A percentile compares a stretch with the other conserved stretches of the same genome.
phyloP scores from a whole-genome alignment of 257 asterid species.

The Henckelia pumila region DNA sequence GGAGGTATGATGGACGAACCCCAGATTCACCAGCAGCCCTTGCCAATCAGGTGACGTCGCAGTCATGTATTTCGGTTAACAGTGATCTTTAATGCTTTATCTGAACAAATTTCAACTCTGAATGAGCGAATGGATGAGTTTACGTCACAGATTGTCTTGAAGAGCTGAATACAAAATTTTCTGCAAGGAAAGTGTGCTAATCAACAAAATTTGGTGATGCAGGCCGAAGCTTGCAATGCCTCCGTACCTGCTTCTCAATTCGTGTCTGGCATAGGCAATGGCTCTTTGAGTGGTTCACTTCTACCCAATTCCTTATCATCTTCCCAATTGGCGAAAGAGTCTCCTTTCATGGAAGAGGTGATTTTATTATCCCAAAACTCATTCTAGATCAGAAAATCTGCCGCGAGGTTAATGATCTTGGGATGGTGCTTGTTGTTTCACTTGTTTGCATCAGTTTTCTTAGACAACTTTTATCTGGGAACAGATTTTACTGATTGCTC shows the following conservation, averaged over 20 bases:
- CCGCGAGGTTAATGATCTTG: constrained; percentile 3
- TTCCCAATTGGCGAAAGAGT: constrained; percentile 74
- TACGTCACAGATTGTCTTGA: constrained; percentile 83
- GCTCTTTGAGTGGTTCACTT: constrained; percentile 53
- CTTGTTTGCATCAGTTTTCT: not conserved
- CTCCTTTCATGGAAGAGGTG: constrained; percentile 90
- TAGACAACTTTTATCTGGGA: constrained; percentile 15
- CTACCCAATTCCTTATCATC: constrained; percentile 74
- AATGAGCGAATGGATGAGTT: constrained; percentile 97
- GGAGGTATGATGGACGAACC: constrained; percentile 73
- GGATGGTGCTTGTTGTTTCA: not conserved
- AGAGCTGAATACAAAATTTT: constrained; percentile 73
- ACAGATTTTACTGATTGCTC: constrained; percentile 67
- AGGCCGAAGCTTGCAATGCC: constrained; percentile 70
- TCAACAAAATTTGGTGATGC: constrained; percentile 74
- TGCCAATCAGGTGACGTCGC: constrained; percentile 65
- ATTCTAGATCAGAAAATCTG: constrained; percentile 4
- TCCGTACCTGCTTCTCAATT: constrained; percentile 52
- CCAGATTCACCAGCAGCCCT: constrained; percentile 88
- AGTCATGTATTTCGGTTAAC: constrained; percentile 12
- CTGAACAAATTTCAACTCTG: constrained; percentile 88
- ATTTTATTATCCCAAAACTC: constrained; percentile 4
- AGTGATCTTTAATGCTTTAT: constrained; percentile 16
- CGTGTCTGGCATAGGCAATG: constrained; percentile 64
- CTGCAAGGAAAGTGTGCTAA: constrained; percentile 48